These are phyloP conservation scores for Botrytis pseudocinerea DNA, from an alignment of 2,329 filamentous ascomycete species.

Conservation along the genomic window DNA sequence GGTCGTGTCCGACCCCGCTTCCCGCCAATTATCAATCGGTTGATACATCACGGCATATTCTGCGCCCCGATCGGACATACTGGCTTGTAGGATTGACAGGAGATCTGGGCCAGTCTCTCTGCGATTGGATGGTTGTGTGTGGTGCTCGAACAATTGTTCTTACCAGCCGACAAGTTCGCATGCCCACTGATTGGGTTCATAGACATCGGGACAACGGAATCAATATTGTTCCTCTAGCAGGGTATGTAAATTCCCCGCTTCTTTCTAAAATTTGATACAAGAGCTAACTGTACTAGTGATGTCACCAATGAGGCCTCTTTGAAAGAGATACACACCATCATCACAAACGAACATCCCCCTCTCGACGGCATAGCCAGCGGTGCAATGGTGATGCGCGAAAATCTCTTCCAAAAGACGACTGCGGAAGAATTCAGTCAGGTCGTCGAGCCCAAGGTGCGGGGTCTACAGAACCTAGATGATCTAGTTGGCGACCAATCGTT, in stretches of 20 bases:
- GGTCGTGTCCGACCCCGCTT: not conserved
- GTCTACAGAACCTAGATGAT: constrained; percentile 39
- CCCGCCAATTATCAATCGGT: not conserved
- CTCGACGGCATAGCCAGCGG: not conserved
- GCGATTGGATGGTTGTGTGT: constrained; percentile 44
- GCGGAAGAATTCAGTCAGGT: not conserved
- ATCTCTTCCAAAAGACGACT: not conserved
- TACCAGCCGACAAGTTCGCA: constrained; percentile 32
- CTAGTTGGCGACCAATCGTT: constrained; percentile 38
- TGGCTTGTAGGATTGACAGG: constrained; percentile 37
- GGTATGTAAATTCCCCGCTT: not conserved
- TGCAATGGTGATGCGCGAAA: not conserved
- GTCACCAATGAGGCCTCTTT: not conserved
- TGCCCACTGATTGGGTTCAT: not conserved
- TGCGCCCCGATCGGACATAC: constrained; percentile 35
- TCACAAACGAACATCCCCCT: not conserved
- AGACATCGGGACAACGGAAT: not conserved
- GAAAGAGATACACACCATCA: not conserved
- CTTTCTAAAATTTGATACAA: not conserved
- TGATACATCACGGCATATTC: not conserved
- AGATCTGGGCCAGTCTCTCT: constrained; percentile 43
- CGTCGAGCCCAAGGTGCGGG: constrained; percentile 43
- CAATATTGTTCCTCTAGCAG: not conserved
- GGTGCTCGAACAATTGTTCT: constrained; percentile 42
- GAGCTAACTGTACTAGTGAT: not conserved